Evolutionary conservation across 441 rosid species (phyloP), one percentile per base, ranked within the genome.

Genomic region (Kokia cookei): DNA sequence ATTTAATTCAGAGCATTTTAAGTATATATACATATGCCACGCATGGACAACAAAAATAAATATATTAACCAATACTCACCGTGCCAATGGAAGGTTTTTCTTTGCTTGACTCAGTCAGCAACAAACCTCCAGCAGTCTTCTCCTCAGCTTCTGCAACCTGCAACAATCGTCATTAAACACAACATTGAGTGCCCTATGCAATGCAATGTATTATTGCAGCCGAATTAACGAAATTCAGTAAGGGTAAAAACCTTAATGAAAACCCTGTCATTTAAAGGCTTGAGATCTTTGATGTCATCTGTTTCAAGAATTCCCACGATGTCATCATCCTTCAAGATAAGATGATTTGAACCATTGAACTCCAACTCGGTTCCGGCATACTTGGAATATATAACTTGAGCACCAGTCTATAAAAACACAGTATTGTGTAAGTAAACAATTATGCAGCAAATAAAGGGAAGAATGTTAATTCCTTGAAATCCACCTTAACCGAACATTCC

Each of bases 81-180:
- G 82, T 83, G 80, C 99, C 99, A 57, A 91, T 85, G 13, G 98
- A 93, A 77, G 98, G 98, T 66, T 96, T 93, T 80, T 96, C 98
- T 83, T 93, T 92, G 81, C 86, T 81, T 54, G 95, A 90, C 78
- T 89, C 94, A 1, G 97, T 93, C 80, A 96, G 78, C 78, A 93
- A 76, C 87, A 96, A 80, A 57, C 99, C 99, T 60, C 98, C 98
- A 10, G 99, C 88, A 68, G 98, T 96, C 76, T 88, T 93, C 86
- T 86, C 91, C 88, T 96, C 97, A 3, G 97, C 97, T 79, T 87
- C 94, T 62, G 92, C 93, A 71, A 96, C 84, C 99, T 96, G 77
- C 72, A 80, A 74, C 71, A 80, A 74, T 69, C n/a, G 47, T 1
- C 40, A 24, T 51, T 45, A 50, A 50, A 61, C 19, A 48, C 12